phyloP scores from a whole-genome alignment of 148 eudicot genomes.

The Nepenthes gracilis region DNA sequence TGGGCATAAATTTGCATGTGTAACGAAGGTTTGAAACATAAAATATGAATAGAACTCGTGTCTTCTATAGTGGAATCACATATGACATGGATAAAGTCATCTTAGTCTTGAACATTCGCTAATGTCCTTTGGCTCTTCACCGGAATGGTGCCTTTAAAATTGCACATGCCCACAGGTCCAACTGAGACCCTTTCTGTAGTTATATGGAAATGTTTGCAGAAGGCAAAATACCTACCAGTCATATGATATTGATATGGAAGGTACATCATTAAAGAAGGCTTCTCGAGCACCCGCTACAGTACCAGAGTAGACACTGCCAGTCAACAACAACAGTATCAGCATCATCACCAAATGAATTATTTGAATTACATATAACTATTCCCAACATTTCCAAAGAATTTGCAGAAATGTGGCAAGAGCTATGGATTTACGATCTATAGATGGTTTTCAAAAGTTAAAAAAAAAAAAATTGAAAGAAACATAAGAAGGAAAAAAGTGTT shows the following conservation, averaged over 20 bases:
- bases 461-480: too few species aligned
- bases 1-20: too few species aligned
- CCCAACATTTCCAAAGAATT: too few species aligned
- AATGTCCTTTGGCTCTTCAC: background rate
- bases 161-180: background rate
- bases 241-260: conserved; percentile 75
- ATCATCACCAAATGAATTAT: background rate
- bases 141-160: background rate
- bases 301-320: conserved; percentile 84
- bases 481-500: too few species aligned
- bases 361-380: too few species aligned
- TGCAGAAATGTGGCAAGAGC: too few species aligned
- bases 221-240: conserved; percentile 45
- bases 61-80: too few species aligned
- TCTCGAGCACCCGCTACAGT: conserved; percentile 98
- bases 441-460: too few species aligned
- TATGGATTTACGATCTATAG: too few species aligned
- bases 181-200: background rate
- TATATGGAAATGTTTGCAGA: background rate
- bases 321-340: conserved; percentile 1
- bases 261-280: conserved; percentile 65
- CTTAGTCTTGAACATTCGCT: background rate
- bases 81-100: background rate
- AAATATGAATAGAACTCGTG: too few species aligned
- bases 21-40: too few species aligned